These are phyloP conservation scores for Microstegium vimineum DNA, from an alignment of 176 grass and related monocot species.

Conservation along the genomic window DNA sequence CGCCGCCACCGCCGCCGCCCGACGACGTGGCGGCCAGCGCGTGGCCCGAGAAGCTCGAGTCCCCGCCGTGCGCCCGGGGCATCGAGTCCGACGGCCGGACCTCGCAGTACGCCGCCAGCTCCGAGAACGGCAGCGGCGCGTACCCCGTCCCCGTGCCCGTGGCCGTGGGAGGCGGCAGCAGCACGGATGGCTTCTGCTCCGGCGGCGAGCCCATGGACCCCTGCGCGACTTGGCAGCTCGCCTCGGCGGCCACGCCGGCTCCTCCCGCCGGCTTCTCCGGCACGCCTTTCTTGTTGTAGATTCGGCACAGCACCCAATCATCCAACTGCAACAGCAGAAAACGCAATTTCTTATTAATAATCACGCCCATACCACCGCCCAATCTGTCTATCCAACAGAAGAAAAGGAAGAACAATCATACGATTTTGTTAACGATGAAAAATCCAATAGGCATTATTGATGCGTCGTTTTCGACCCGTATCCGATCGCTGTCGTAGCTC, in stretches of 20 bases:
- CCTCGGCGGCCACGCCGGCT: background rate
- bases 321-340: conserved; percentile 48
- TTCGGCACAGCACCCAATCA: conserved; percentile 80
- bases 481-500: conserved; percentile 14
- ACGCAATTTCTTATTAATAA: background rate
- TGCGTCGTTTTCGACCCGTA: conserved; percentile 10
- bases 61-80: conserved; percentile 43
- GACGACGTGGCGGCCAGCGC: conserved; percentile 36
- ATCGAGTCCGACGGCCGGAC: conserved; percentile 54
- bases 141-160: background rate
- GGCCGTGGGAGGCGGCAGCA: background rate
- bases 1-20: conserved; percentile 17
- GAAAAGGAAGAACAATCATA: background rate
- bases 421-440: background rate
- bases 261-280: background rate
- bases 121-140: conserved; percentile 33
- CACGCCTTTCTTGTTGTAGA: conserved; percentile 73
- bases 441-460: conserved; percentile 11
- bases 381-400: background rate
- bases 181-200: conserved; percentile 43
- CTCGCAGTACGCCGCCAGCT: conserved; percentile 48
- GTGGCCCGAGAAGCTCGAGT: conserved; percentile 71
- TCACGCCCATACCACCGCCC: background rate
- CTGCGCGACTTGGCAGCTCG: background rate
- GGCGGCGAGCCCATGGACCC: conserved; percentile 26